Evolutionary conservation across 768 basidiomycete species (phyloP), one percentile per base, ranked within the genome.

Genomic region (Suillus variegatus): DNA sequence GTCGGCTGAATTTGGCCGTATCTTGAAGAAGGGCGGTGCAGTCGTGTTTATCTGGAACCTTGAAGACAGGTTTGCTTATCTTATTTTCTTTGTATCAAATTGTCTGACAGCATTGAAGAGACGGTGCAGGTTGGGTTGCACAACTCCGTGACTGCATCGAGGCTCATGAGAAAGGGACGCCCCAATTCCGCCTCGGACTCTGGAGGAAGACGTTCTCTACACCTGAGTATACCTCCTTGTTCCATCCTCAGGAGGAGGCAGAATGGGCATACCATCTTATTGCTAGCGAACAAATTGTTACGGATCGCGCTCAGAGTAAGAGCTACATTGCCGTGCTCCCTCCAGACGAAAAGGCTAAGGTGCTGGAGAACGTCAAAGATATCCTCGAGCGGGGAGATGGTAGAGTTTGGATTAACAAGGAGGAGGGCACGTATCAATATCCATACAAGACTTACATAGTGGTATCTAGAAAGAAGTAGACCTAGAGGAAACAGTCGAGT

Each of bases 41-140:
- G 82, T 91, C 20, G 88, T 83, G 6, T 82, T 93, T 64, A 87
- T 96, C 56, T 98, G 96, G 96, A 98, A 97, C 77, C 79, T 96
- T 38, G 96, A 97, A 75, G 89, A 94, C 76, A 81, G 90, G 89
- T 88, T 65, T 55, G 77, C 65, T 28, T 38, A 46, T 38, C 2
- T 14, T 36, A 20, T 60, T 38, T 35, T 61, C 32, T 25, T 14
- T 22, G 6, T 20, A 25, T 49, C 13, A 36, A 10, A 44, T 5
- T 40, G 18, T 52, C 22, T 65, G 22, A 67, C 60, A 47, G 12
- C 16, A 12, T 20, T 25, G 13, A 69, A 89, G 90, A 67, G 82
- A 86, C 28, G 76, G 76, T 2, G 88, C 89, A 25, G 72, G 73
- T n/a, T 96, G 93, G 93, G 90, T 94, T 52, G 88, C 84, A 1